Evolutionary conservation across 2,329 filamentous ascomycete genomes (phyloP).

Genomic region (Rugonectria rugulosa): DNA sequence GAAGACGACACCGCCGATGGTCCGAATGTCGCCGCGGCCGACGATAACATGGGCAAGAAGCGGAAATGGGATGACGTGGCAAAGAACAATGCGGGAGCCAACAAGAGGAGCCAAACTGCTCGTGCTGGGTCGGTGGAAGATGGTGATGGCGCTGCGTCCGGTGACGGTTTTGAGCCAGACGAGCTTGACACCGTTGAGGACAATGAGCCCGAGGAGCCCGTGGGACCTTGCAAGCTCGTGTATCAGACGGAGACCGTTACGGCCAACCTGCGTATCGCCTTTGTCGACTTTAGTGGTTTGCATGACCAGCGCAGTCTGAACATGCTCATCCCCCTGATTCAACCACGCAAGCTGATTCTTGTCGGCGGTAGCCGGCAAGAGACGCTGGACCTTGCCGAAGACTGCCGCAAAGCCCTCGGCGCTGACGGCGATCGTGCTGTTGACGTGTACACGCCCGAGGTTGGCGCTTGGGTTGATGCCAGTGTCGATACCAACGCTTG

Average conservation of each 20-base stretch:
- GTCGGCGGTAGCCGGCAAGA: constrained; percentile 82
- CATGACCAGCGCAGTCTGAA: constrained; percentile 94
- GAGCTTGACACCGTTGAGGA: constrained; percentile 68
- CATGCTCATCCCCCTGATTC: constrained; percentile 93
- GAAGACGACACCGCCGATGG: constrained; percentile 73
- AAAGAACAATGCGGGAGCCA: constrained; percentile 49
- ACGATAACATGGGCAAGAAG: constrained; percentile 84
- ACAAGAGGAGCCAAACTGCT: constrained; percentile 66
- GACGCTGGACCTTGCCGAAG: constrained; percentile 77
- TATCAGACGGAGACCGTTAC: constrained; percentile 69
- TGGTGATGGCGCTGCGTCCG: constrained; percentile 47
- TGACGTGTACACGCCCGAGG: constrained; percentile 81
- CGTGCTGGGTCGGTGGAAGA: constrained; percentile 55
- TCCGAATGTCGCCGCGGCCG: constrained; percentile 47
- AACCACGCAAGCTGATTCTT: constrained; percentile 94
- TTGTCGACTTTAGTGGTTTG: constrained; percentile 89
- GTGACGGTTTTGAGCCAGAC: constrained; percentile 54
- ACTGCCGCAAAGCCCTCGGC: constrained; percentile 74
- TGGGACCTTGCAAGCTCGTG: constrained; percentile 78
- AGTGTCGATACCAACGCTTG: constrained; percentile 98
- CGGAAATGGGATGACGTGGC: constrained; percentile 84
- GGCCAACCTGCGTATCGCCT: constrained; percentile 79
- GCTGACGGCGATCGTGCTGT: constrained; percentile 57
- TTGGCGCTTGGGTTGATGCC: constrained; percentile 81
- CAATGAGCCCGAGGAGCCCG: constrained; percentile 56